Conservation (phyloP, 176 grass and related monocot genomes). For the Thalia dealbata region DNA sequence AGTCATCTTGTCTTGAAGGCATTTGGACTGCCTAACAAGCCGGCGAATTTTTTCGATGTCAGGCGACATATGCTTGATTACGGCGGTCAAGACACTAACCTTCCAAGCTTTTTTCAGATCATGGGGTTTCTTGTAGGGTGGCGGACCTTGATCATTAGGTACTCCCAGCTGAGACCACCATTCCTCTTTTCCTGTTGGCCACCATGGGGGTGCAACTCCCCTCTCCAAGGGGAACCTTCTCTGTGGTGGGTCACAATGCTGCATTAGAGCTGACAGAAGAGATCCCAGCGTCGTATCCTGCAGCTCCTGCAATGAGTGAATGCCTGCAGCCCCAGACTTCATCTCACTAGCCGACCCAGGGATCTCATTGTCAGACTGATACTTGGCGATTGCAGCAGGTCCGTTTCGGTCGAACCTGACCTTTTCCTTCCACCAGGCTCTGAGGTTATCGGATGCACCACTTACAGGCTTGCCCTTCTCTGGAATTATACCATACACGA, state of each 20-base stretch:
- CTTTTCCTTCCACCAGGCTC: slow-evolving; percentile 94
- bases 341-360: neutral
- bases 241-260: slow-evolving; percentile 83
- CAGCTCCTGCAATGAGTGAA: slow-evolving; percentile 61
- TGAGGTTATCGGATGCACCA: slow-evolving; percentile 82
- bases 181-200: slow-evolving; percentile 45
- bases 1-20: slow-evolving; percentile 95
- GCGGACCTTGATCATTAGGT: slow-evolving; percentile 36
- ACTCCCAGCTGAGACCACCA: slow-evolving; percentile 56
- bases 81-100: slow-evolving; percentile 71
- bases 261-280: slow-evolving; percentile 76
- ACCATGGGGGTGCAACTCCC: slow-evolving; percentile 66
- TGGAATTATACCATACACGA: slow-evolving; percentile 88
- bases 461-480: slow-evolving; percentile 85
- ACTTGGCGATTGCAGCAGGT: slow-evolving; percentile 53
- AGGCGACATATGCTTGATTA: slow-evolving; percentile 92
- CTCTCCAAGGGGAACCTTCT: slow-evolving; percentile 79
- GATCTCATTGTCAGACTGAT: slow-evolving; percentile 26
- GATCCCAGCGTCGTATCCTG: slow-evolving; percentile 93
- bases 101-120: slow-evolving; percentile 97
- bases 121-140: slow-evolving; percentile 94
- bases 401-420: slow-evolving; percentile 88
- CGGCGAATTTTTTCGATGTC: slow-evolving; percentile 70
- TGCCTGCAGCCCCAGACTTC: neutral
- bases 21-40: slow-evolving; percentile 77